Conservation (phyloP, 1,284 basidiomycete genomes). For the Moesziomyces aphidis region DNA sequence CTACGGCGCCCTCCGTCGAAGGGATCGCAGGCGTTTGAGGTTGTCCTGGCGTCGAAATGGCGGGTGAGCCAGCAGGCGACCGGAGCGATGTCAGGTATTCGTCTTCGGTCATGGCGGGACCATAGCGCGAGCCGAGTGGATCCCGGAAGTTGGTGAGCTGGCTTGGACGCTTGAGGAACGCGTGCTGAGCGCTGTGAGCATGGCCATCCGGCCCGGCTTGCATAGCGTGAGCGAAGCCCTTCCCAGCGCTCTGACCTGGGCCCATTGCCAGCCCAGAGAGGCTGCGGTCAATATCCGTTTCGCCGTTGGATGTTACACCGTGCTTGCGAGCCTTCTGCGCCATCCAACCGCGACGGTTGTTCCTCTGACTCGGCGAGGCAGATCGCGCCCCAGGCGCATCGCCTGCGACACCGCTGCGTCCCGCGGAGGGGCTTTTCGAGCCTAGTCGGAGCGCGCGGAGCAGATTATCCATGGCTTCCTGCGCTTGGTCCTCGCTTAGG, state of each 20-base stretch:
- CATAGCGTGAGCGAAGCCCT: background rate
- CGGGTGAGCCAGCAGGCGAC: conserved; percentile 43
- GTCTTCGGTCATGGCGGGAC: conserved; percentile 35
- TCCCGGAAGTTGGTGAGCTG: conserved; percentile 19
- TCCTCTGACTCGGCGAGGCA: conserved; percentile 29
- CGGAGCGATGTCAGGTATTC: conserved; percentile 43
- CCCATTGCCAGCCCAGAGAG: background rate
- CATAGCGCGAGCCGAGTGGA: conserved; percentile 17
- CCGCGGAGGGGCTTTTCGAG: conserved; percentile 41
- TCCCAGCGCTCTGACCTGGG: background rate
- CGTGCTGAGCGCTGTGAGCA: background rate
- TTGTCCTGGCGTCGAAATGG: conserved; percentile 33
- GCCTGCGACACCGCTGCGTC: conserved; percentile 21
- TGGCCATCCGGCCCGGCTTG: conserved; percentile 1
- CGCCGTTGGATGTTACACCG: conserved; percentile 18
- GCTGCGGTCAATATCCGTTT: conserved; percentile 1
- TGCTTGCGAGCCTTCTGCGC: conserved; percentile 56
- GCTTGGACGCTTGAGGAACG: conserved; percentile 10
- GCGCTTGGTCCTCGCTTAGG: conserved; percentile 66
- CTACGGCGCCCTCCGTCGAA: conserved; percentile 3
- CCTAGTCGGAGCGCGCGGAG: conserved; percentile 55
- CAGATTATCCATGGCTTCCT: conserved; percentile 63
- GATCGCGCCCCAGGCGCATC: conserved; percentile 21
- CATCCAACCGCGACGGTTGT: conserved; percentile 54
- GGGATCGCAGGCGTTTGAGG: conserved; percentile 13